Evolutionary conservation across 306 rosid genomes (phyloP), one percentile per base, ranked within the genome.

Genomic region (Corylus americana): DNA sequence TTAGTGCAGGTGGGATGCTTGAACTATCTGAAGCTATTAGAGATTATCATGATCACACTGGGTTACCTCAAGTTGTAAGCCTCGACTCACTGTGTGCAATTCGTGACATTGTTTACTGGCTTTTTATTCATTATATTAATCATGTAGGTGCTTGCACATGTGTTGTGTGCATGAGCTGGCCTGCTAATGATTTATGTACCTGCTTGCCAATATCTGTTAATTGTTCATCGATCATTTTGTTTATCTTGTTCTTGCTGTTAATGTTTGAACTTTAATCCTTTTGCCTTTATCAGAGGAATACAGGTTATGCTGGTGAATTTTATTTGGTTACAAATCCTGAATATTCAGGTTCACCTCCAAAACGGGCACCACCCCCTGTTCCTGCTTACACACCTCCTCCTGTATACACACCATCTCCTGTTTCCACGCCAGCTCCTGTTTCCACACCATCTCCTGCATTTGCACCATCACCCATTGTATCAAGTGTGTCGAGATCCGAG

Each of bases 21-120:
- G 99, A 95, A 73, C 94, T 95, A 62, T 91, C 98, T 5, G 99
- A 95, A 81, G 99, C 99, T 51, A 95, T 95, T 84, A 92, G 99
- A 87, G 98, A 95, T 81, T 93, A 91, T 87, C 98, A 95, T 74
- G 99, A 93, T 71, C 95, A 85, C 80, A 87, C 88, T 17, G 98
- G 91, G 71, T 82, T 95, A 35, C 99, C 99, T 55, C 96, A 89
- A 63, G 89, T 95, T 92, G 99, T 95, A 88, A 80, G 85, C 77
- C 55, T 72, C 58, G 68, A 25, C 44, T 72, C 78, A 44, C 57
- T 70, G 27, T 62, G 42, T 10, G 25, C 64, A 20, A 22, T 75
- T 51, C 51, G 14, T 64, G 53, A 3, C 50, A 7, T 12, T 76
- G 66, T 48, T 45, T 45, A 72, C 77, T 69, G 22, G 48, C 18